phyloP scores from a whole-genome alignment of 257 asterid species.

The Rauvolfia tetraphylla region DNA sequence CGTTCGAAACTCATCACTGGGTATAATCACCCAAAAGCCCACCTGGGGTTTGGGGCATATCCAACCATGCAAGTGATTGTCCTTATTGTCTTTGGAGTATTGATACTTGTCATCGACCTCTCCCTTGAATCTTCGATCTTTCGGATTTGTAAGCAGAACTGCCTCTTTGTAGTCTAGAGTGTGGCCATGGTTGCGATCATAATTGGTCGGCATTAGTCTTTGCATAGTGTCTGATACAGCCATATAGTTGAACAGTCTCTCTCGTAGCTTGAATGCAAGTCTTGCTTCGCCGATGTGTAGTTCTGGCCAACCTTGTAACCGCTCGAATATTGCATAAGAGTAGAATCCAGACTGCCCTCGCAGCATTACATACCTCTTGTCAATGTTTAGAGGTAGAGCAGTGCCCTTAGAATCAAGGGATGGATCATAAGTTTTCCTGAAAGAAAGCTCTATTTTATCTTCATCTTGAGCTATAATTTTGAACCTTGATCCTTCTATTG shows the following conservation, averaged over 20 bases:
- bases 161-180: slow-evolving; percentile 4
- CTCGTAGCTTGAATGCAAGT: background rate
- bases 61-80: slow-evolving; percentile 34
- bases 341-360: background rate
- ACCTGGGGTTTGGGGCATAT: background rate
- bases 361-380: slow-evolving; percentile 28
- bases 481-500: slow-evolving; percentile 39
- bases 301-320: background rate
- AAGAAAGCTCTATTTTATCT: slow-evolving; percentile 54
- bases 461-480: slow-evolving; percentile 22
- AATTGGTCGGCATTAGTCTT: slow-evolving; percentile 51
- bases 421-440: slow-evolving; percentile 45
- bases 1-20: slow-evolving; percentile 25
- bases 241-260: slow-evolving; percentile 38
- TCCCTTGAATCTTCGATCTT: slow-evolving; percentile 6
- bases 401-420: slow-evolving; percentile 20
- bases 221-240: slow-evolving; percentile 20
- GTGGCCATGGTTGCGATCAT: slow-evolving; percentile 35
- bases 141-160: slow-evolving; percentile 30
- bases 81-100: slow-evolving; percentile 23
- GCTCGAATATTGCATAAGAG: background rate
- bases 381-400: slow-evolving; percentile 48
- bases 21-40: too few relatives aligned
- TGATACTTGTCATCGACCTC: slow-evolving; percentile 40
- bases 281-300: background rate